A percentile compares a stretch with the other conserved stretches of the same genome.
These are phyloP conservation scores for Xylariales sp. DNA, from an alignment of 2,329 filamentous ascomycete genomes.

Conservation along the genomic window DNA sequence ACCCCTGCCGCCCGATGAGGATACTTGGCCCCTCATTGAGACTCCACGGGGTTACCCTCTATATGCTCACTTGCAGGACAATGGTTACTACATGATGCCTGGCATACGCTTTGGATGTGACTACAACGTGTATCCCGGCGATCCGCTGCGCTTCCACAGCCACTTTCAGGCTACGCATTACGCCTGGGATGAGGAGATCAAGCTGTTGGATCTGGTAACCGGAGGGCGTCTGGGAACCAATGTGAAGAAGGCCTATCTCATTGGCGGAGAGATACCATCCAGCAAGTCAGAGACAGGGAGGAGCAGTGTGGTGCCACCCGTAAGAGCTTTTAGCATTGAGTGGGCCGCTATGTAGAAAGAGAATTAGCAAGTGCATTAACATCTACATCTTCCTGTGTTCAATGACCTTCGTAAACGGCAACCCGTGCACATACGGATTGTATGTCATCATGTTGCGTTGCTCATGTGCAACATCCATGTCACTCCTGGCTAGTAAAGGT, in stretches of 20 bases:
- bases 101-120: conserved; percentile 92
- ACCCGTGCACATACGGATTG: no score
- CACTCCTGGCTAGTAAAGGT: no score
- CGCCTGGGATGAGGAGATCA: conserved; percentile 83
- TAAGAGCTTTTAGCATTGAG: conserved; percentile 17
- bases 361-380: no score
- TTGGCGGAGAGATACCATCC: conserved; percentile 62
- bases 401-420: no score
- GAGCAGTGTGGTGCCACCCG: conserved; percentile 8
- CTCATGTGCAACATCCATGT: no score
- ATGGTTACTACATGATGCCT: conserved; percentile 83
- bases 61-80: conserved; percentile 73
- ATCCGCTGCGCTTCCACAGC: conserved; percentile 90
- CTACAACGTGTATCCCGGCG: conserved; percentile 92
- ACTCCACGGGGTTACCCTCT: conserved; percentile 62
- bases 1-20: conserved; percentile 7
- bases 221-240: conserved; percentile 86
- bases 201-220: conserved; percentile 78
- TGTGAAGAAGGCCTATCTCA: conserved; percentile 91
- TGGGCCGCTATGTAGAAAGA: conserved; percentile 20
- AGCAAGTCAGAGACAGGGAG: conserved; percentile 5
- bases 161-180: conserved; percentile 86
- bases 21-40: conserved; percentile 12
- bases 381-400: no score
- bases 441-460: no score